Evolutionary conservation across 192 early-diverging fungal genomes (phyloP).

Genomic region (Dimargaris cristalligena): DNA sequence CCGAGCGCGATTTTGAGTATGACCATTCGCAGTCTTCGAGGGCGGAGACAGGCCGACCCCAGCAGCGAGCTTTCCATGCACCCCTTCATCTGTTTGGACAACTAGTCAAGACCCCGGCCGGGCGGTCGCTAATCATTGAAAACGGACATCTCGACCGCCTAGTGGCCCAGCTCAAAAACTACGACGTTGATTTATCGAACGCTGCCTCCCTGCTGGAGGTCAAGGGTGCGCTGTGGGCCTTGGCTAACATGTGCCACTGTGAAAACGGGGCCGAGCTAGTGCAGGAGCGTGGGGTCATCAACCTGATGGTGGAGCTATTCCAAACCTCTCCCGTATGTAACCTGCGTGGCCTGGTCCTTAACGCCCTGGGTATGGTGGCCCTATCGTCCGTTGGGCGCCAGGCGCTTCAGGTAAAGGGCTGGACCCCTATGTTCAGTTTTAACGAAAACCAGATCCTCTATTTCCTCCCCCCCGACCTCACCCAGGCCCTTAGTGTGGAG

Average conservation of each 20-base stretch:
- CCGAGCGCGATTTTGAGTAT: neutral
- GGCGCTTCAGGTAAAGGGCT: neutral
- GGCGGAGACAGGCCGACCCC: no score
- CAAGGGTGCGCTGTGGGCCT: constrained; percentile 7
- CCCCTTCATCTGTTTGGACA: neutral
- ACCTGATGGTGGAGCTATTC: neutral
- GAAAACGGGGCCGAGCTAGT: neutral
- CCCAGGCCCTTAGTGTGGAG: neutral
- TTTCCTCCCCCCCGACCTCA: neutral
- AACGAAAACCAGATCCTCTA: neutral
- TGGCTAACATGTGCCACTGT: neutral
- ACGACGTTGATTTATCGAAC: neutral
- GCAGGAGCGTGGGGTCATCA: neutral
- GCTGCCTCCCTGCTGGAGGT: neutral
- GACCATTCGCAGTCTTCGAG: neutral
- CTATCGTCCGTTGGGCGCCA: neutral
- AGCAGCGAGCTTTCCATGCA: neutral
- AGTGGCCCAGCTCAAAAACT: neutral
- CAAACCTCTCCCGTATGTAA: neutral
- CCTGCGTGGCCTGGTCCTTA: neutral
- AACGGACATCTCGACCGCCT: neutral
- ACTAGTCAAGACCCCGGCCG: neutral
- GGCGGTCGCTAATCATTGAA: neutral
- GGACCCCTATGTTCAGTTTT: neutral
- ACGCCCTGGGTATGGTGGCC: constrained; percentile 1